These are phyloP conservation scores for Fusarium austroafricanum DNA, from an alignment of 2,329 filamentous ascomycete species.

Conservation along the genomic window DNA sequence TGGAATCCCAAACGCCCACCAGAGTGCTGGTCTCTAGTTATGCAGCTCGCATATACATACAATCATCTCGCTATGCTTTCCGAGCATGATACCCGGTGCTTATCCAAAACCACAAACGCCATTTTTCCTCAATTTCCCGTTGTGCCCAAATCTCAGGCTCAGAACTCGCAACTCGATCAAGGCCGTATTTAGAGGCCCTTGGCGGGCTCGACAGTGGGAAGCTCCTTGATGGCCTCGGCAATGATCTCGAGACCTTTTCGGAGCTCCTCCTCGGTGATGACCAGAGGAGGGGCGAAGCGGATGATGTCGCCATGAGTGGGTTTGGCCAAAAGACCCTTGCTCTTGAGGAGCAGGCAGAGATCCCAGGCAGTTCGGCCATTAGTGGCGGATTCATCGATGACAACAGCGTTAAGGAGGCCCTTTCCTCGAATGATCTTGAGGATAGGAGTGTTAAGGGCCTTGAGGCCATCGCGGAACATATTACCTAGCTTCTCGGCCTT, in stretches of 20 bases:
- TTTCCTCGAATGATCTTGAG: conserved; percentile 89
- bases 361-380: conserved; percentile 94
- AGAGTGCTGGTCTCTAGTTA: conserved; percentile 30
- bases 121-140: conserved; percentile 22
- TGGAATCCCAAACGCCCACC: conserved; percentile 40
- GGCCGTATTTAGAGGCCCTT: conserved; percentile 50
- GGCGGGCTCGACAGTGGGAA: conserved; percentile 69
- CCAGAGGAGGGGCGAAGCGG: conserved; percentile 92
- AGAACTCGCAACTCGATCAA: conserved; percentile 16
- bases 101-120: conserved; percentile 33
- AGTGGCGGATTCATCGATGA: conserved; percentile 91
- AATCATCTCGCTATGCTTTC: conserved; percentile 33
- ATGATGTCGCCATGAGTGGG: conserved; percentile 99
- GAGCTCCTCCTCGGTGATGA: conserved; percentile 92
- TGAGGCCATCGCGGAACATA: conserved; percentile 83
- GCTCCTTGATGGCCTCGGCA: conserved; percentile 80
- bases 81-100: conserved; percentile 12
- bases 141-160: conserved; percentile 41
- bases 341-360: conserved; percentile 93
- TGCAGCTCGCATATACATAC: conserved; percentile 27
- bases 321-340: conserved; percentile 96
- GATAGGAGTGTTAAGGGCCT: conserved; percentile 80
- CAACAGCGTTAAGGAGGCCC: conserved; percentile 93
- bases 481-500: conserved; percentile 84
- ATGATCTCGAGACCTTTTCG: conserved; percentile 82